Evolutionary conservation across 2,329 filamentous ascomycete genomes (phyloP).

Genomic region (Venturia asperata): DNA sequence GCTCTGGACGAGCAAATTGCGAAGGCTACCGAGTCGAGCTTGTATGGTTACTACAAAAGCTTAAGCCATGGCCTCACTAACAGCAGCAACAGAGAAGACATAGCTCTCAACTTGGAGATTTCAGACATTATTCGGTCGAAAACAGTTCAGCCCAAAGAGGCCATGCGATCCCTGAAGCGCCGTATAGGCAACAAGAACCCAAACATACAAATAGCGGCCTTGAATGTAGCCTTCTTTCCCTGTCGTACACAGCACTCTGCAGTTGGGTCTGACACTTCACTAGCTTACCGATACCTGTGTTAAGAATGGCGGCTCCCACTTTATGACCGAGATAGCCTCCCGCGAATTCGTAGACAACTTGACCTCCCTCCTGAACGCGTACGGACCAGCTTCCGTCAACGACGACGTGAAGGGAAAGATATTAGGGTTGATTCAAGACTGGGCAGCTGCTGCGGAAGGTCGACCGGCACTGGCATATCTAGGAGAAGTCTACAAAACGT

Average conservation of each 20-base stretch:
- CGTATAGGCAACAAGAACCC: conserved; percentile 97
- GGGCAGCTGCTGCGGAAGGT: conserved; percentile 83
- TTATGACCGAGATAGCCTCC: conserved; percentile 89
- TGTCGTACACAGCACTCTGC: background rate
- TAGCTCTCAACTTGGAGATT: conserved; percentile 94
- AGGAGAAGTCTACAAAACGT: conserved; percentile 71
- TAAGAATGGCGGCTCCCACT: conserved; percentile 95
- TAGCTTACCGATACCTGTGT: conserved; percentile 95
- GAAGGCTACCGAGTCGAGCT: conserved; percentile 84
- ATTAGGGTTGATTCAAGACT: conserved; percentile 84
- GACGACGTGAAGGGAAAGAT: conserved; percentile 83
- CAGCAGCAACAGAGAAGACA: conserved; percentile 65
- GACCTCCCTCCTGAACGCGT: conserved; percentile 77
- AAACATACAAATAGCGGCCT: conserved; percentile 88
- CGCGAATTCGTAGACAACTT: conserved; percentile 98
- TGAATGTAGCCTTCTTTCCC: conserved; percentile 58
- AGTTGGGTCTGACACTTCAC: conserved; percentile 21
- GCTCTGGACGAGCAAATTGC: conserved; percentile 97
- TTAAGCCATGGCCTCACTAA: conserved; percentile 22
- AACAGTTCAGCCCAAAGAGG: conserved; percentile 93
- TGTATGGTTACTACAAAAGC: conserved; percentile 51
- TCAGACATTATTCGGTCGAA: conserved; percentile 96
- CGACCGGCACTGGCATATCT: conserved; percentile 80
- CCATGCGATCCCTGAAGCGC: conserved; percentile 91
- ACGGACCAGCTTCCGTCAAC: conserved; percentile 67